Evolutionary conservation across 148 eudicot genomes (phyloP).

Genomic region (Nepenthes mirabilis): DNA sequence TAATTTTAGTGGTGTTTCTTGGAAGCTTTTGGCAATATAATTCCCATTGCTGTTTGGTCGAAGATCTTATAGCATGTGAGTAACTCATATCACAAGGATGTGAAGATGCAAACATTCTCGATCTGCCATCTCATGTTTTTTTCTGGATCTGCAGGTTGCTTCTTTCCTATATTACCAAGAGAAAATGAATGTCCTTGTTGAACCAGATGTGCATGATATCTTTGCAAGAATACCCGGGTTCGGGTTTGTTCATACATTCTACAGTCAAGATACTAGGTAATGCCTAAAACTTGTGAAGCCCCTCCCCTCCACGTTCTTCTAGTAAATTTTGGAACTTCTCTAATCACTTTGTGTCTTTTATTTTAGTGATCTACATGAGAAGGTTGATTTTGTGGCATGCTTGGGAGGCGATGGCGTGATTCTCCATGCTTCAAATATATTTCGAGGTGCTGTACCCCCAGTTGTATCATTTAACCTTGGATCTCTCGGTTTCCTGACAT

Average conservation of each 20-base stretch:
- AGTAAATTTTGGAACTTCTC: not conserved
- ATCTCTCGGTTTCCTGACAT: constrained; percentile 95
- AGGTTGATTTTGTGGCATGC: constrained; percentile 91
- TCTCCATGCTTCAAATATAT: constrained; percentile 89
- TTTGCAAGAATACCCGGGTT: constrained; percentile 97
- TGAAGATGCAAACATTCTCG: too few species aligned
- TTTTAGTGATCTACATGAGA: constrained; percentile 88
- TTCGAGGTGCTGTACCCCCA: constrained; percentile 91
- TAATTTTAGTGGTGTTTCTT: too few species aligned
- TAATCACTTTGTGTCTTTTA: constrained; percentile 8
- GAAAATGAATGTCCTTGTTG: constrained; percentile 92
- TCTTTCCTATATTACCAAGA: constrained; percentile 79
- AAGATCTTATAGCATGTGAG: too few species aligned
- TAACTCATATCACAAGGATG: too few species aligned
- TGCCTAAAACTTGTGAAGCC: constrained; percentile 2
- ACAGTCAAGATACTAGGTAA: constrained; percentile 94
- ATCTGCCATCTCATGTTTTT: not conserved
- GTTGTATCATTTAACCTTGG: constrained; percentile 98
- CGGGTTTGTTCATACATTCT: constrained; percentile 96
- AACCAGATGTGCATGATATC: constrained; percentile 91
- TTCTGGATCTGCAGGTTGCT: constrained; percentile 49
- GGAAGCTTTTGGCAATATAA: too few species aligned
- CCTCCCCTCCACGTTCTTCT: not conserved
- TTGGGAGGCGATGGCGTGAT: constrained; percentile 99
- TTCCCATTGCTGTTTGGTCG: too few species aligned